Percentiles rank a stretch among this genome's conserved stretches.
These are phyloP conservation scores for Tylopilus subfusipes DNA, from an alignment of 768 basidiomycete species.

Conservation along the genomic window DNA sequence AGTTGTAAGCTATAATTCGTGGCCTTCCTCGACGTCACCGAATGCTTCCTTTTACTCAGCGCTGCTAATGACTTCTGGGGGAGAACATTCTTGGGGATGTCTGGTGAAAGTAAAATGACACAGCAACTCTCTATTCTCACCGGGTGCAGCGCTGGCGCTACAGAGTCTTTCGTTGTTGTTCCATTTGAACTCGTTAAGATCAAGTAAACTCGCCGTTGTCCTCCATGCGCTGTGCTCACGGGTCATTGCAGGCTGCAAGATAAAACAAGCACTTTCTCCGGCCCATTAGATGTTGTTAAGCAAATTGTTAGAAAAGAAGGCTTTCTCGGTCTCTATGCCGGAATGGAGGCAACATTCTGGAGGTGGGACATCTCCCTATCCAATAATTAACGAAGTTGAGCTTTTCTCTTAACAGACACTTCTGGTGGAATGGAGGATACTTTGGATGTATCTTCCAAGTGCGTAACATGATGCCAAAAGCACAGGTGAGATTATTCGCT, in stretches of 20 bases:
- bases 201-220: slow-evolving; percentile 43
- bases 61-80: slow-evolving; percentile 97
- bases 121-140: slow-evolving; percentile 85
- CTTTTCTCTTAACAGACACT: slow-evolving; percentile 45
- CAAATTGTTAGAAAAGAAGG: slow-evolving; percentile 78
- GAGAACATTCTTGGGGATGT: slow-evolving; percentile 57
- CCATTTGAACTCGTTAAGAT: slow-evolving; percentile 97
- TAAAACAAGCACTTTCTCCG: slow-evolving; percentile 84
- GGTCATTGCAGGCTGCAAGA: slow-evolving; percentile 69
- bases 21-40: not conserved
- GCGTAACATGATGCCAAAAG: slow-evolving; percentile 72
- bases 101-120: slow-evolving; percentile 83
- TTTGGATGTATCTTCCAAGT: slow-evolving; percentile 92
- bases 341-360: slow-evolving; percentile 99
- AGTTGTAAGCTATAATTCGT: slow-evolving; percentile 59
- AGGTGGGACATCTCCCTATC: slow-evolving; percentile 44
- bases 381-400: not conserved
- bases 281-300: slow-evolving; percentile 87
- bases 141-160: slow-evolving; percentile 92
- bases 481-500: slow-evolving; percentile 54
- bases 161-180: slow-evolving; percentile 92
- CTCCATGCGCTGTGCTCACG: slow-evolving; percentile 1
- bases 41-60: slow-evolving; percentile 31
- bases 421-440: slow-evolving; percentile 95
- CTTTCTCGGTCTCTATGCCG: slow-evolving; percentile 80